These are phyloP conservation scores for Sporothrix sp. DNA, from an alignment of 2,329 filamentous ascomycete species.

Conservation along the genomic window DNA sequence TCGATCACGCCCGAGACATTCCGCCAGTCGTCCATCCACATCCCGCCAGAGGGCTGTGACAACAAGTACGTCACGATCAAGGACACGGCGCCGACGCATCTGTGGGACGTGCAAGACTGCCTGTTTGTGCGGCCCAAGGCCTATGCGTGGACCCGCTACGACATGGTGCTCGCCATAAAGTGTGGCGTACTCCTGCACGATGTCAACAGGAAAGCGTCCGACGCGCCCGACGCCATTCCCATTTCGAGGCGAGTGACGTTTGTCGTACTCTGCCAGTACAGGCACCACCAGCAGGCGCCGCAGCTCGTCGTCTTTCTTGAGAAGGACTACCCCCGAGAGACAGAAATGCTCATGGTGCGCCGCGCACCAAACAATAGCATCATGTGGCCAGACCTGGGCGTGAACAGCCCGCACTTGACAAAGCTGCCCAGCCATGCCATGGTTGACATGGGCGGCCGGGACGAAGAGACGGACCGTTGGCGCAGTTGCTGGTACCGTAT, in stretches of 20 bases:
- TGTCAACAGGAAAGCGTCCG: not conserved
- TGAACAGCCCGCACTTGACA: not conserved
- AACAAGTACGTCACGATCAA: constrained; percentile 1
- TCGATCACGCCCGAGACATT: not conserved
- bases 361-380: constrained; percentile 7
- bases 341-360: constrained; percentile 10
- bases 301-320: constrained; percentile 5
- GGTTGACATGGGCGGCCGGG: not conserved
- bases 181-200: not conserved
- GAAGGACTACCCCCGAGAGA: constrained; percentile 2
- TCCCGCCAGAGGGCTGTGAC: not conserved
- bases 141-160: constrained; percentile 10
- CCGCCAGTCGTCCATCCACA: constrained; percentile 3
- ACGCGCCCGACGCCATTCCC: not conserved
- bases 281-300: not conserved
- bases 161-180: constrained; percentile 12
- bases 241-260: constrained; percentile 1
- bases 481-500: constrained; percentile 8
- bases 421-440: constrained; percentile 1
- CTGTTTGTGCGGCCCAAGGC: constrained; percentile 13
- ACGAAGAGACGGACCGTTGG: not conserved
- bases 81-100: constrained; percentile 7
- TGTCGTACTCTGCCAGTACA: constrained; percentile 10
- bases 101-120: constrained; percentile 14
- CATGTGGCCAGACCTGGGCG: constrained; percentile 9